Percentiles rank a stretch among this genome's conserved stretches.
Evolutionary conservation across 805 yeast species (phyloP).

Genomic region (Ogataea glucozyma): DNA sequence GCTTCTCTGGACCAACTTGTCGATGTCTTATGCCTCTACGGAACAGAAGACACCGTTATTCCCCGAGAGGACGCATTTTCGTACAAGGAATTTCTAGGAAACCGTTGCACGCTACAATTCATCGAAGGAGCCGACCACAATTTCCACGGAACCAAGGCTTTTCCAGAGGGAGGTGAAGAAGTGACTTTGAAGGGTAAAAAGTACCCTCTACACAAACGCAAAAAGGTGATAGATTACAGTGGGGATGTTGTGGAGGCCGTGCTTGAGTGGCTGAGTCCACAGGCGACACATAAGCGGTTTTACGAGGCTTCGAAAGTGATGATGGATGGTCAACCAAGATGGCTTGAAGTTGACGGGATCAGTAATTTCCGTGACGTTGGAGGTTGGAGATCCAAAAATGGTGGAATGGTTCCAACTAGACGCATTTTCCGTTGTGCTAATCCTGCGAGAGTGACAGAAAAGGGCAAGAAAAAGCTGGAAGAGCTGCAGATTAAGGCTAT

Average conservation of each 20-base stretch:
- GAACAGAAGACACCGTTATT: conserved; percentile 64
- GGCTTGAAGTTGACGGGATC: conserved; percentile 67
- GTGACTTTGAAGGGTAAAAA: conserved; percentile 10
- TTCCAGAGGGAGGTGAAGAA: conserved; percentile 31
- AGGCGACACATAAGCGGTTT: conserved; percentile 55
- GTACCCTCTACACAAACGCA: conserved; percentile 35
- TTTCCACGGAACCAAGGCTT: conserved; percentile 56
- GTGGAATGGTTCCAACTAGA: conserved; percentile 51
- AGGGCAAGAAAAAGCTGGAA: conserved; percentile 46
- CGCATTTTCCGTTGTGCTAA: conserved; percentile 65
- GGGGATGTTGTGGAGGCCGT: conserved; percentile 51
- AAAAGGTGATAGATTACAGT: conserved; percentile 55
- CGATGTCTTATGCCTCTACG: conserved; percentile 68
- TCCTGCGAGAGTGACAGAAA: conserved; percentile 49
- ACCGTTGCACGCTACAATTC: conserved; percentile 58
- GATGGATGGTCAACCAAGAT: conserved; percentile 46
- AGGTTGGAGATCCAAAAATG: conserved; percentile 56
- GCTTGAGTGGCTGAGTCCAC: conserved; percentile 43
- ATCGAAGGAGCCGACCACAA: conserved; percentile 80
- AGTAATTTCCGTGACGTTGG: conserved; percentile 79
- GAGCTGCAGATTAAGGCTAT: conserved; percentile 51
- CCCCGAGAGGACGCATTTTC: conserved; percentile 61
- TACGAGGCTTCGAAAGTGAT: conserved; percentile 37
- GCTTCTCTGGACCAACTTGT: conserved; percentile 44
- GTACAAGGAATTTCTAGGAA: conserved; percentile 57